These are phyloP conservation scores for Datura wrightii DNA, from an alignment of 257 asterid species.

Conservation along the genomic window DNA sequence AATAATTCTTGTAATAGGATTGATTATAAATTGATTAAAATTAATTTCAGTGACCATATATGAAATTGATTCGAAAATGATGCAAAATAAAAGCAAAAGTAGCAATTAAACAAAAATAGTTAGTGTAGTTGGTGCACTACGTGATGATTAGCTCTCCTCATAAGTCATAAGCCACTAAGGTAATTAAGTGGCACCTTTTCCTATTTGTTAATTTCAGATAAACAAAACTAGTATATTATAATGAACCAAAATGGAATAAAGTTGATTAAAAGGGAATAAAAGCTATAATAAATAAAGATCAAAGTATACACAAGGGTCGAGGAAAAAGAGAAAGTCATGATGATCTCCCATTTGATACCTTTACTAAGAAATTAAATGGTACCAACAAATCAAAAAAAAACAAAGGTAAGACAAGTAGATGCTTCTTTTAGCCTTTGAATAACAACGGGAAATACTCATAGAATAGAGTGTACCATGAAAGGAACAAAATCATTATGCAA, in stretches of 20 bases:
- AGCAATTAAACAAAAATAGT: neutral
- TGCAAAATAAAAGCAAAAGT: neutral
- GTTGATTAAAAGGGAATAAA: neutral
- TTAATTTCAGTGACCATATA: no score
- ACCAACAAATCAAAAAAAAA: constrained; percentile 8
- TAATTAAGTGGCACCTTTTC: neutral
- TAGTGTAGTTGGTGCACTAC: constrained; percentile 4
- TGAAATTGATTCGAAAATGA: neutral
- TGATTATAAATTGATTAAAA: no score
- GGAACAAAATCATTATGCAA: constrained; percentile 40
- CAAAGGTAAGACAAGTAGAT: constrained; percentile 36
- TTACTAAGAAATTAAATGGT: constrained; percentile 40
- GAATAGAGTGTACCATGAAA: neutral
- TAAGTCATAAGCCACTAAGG: neutral
- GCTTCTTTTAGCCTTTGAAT: constrained; percentile 34
- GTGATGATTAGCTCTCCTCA: neutral
- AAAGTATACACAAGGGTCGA: neutral
- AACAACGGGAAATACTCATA: neutral
- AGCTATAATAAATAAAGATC: neutral
- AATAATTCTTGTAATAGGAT: neutral
- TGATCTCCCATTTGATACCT: constrained; percentile 42
- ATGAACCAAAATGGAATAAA: neutral
- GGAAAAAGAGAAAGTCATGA: constrained; percentile 9
- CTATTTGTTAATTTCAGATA: neutral
- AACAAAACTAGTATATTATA: neutral